Conservation (phyloP, 192 early-diverging fungal genomes). For the Backusella macrospora region DNA sequence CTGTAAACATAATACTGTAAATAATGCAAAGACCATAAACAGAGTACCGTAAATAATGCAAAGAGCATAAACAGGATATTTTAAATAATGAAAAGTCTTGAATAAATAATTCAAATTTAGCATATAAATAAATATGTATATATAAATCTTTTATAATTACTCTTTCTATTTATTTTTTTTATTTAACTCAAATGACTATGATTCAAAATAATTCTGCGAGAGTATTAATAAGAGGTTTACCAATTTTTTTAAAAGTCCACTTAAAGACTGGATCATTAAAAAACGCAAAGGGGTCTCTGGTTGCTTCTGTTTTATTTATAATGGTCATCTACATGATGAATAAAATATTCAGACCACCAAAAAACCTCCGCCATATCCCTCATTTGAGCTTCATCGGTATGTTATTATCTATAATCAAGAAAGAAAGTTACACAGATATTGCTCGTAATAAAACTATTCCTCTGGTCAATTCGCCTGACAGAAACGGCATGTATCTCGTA, state of each 20-base stretch:
- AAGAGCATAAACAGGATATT: too few relatives aligned
- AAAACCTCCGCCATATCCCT: neutral
- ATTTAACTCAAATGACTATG: too few relatives aligned
- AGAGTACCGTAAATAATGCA: too few relatives aligned
- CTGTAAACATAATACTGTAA: too few relatives aligned
- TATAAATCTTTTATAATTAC: too few relatives aligned
- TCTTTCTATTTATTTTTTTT: too few relatives aligned
- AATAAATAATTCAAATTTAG: too few relatives aligned
- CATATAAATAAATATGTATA: too few relatives aligned
- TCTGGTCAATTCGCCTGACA: neutral
- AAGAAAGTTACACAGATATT: neutral
- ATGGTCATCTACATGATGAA: neutral
- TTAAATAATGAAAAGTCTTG: too few relatives aligned
- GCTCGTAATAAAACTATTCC: neutral
- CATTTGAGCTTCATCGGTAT: neutral
- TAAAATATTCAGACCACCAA: neutral
- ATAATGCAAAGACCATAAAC: too few relatives aligned
- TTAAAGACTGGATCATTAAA: neutral
- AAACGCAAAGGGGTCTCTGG: neutral
- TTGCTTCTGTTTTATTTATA: neutral
- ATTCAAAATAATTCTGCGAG: too few relatives aligned
- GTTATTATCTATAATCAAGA: neutral
- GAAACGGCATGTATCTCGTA: neutral
- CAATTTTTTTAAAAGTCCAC: constrained; percentile 39
- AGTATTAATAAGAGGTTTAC: too few relatives aligned